Evolutionary conservation across 306 rosid genomes (phyloP), one percentile per base, ranked within the genome.

Genomic region (Cucumis sativus): DNA sequence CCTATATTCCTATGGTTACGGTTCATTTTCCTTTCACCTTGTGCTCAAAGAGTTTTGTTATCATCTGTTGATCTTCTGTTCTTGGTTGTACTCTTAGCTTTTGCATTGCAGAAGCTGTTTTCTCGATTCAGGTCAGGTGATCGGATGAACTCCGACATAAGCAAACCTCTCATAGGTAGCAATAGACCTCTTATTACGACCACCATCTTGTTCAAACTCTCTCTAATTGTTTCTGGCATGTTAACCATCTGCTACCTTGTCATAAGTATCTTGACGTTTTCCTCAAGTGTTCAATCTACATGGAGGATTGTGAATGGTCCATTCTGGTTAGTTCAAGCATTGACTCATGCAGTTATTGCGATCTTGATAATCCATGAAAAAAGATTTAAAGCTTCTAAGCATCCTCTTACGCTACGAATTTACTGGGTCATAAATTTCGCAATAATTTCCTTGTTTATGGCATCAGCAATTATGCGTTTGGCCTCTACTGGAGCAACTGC

Each of bases 1-100:
- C 43, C 80, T 59, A 3, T 83, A 11, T 60, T 87, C 66, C 95
- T 83, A 66, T 89, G 95, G 96, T 83, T 91, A 37, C 79, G 88
- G 84, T 94, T 92, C 81, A 28, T 90, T 76, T 85, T 92, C 74
- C 93, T 94, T 68, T 86, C 96, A 5, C 97, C 98, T 21, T 94
- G 98, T 43, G 92, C 96, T 23, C 98, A 94, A 78, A 88, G 98
- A 79, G 88, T 88, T 79, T 77, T 94, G 16, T 72, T 86, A 3
- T 87, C 97, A 54, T 78, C 84, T 11, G 54, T 92, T 58, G 85
- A 89, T 65, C 14, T 83, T 37, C 37, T 92, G 7, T 87, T 94
- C 81, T 21, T 92, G 80, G 63, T 89, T 54, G 47, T 82, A 5
- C 86, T 94, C 73, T n/a, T 87, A 49, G 74, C 73, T 17, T 86